These are phyloP conservation scores for Boletellus deceptivus DNA, from an alignment of 1,284 basidiomycete species.

Conservation along the genomic window DNA sequence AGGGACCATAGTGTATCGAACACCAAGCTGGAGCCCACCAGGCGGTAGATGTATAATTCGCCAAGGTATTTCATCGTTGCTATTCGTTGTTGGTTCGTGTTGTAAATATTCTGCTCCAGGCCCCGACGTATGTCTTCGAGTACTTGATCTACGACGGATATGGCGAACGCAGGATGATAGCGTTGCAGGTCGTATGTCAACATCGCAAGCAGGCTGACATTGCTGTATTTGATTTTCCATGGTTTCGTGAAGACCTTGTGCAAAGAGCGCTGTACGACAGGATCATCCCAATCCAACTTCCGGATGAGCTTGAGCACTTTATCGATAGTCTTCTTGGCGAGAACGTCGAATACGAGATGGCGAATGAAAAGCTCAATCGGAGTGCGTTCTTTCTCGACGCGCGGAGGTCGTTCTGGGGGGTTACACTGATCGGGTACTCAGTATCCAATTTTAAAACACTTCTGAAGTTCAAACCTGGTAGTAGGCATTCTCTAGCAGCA, in stretches of 20 bases:
- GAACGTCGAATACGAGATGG: conserved; percentile 88
- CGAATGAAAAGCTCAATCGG: conserved; percentile 92
- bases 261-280: conserved; percentile 49
- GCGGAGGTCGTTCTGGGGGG: conserved; percentile 89
- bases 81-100: conserved; percentile 89
- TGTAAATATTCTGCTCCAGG: conserved; percentile 94
- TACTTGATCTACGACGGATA: conserved; percentile 90
- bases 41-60: conserved; percentile 96
- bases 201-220: conserved; percentile 90
- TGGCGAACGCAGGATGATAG: conserved; percentile 87
- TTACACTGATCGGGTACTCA: conserved; percentile 70
- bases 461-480: conserved; percentile 67
- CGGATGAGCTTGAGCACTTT: conserved; percentile 90
- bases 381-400: conserved; percentile 81
- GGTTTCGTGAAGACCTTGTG: conserved; percentile 91
- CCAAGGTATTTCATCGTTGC: conserved; percentile 93
- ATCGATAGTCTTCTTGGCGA: conserved; percentile 89
- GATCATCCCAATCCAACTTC: conserved; percentile 94
- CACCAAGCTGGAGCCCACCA: conserved; percentile 84
- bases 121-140: conserved; percentile 90
- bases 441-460: not conserved
- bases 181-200: conserved; percentile 91
- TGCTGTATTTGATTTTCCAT: conserved; percentile 94
- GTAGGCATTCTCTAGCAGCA: conserved; percentile 97
- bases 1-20: conserved; percentile 95